Conservation (phyloP, 2,329 filamentous ascomycete genomes). For the Colletotrichum chrysophilum region DNA sequence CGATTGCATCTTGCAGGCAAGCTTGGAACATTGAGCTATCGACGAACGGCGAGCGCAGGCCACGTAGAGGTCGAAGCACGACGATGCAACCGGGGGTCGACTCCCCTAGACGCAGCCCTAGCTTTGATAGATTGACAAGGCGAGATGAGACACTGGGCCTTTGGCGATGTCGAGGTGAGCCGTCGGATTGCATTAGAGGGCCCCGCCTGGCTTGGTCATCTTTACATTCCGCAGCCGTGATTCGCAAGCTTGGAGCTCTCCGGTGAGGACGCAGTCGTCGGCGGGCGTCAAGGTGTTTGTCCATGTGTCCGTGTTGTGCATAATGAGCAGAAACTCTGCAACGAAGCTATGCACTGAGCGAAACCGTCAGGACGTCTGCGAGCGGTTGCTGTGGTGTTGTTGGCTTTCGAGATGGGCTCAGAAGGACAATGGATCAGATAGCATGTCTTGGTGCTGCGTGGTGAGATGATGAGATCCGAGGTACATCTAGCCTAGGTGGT, state of each 20-base stretch:
- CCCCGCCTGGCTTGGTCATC: background rate
- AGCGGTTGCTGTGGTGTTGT: background rate
- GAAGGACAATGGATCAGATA: background rate
- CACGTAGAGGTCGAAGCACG: background rate
- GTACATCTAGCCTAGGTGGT: background rate
- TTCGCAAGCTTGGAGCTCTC: background rate
- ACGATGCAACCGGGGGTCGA: background rate
- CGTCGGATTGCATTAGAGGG: background rate
- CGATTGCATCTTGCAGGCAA: background rate
- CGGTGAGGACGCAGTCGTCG: background rate
- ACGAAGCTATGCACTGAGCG: background rate
- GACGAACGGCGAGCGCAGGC: background rate
- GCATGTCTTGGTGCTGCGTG: background rate
- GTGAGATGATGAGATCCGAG: background rate
- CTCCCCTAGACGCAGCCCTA: background rate
- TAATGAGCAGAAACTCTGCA: conserved; percentile 1
- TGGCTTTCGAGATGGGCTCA: background rate
- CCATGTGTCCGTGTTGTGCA: conserved; percentile 2
- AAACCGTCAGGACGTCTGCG: background rate
- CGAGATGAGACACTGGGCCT: background rate
- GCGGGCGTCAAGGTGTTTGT: background rate
- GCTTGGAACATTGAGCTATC: background rate
- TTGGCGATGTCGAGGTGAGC: background rate
- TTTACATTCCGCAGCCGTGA: background rate
- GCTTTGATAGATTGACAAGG: background rate